Evolutionary conservation across 306 rosid genomes (phyloP), one percentile per base, ranked within the genome.

Genomic region (Lathyrus sativus): DNA sequence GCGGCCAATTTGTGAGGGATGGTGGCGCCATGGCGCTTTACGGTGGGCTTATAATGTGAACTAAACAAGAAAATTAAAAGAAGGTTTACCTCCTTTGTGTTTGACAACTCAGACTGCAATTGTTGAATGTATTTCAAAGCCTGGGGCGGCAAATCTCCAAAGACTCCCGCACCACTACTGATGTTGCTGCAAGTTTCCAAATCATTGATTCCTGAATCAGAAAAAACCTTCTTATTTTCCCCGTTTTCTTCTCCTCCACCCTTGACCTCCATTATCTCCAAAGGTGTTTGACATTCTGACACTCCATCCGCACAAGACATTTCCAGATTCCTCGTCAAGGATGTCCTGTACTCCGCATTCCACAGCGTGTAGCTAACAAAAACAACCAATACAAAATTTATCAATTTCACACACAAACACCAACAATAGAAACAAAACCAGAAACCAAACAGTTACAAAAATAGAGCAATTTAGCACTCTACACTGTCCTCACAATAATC

Each of bases 271-370:
- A 62, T 75, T 29, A 48, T 68, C 79, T 70, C 80, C 3, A 13
- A 49, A 38, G 29, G 46, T 6, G 29, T 70, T 12, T 77, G 70
- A 48, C 61, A 43, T 62, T 75, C 74, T 50, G 63, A 78, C n/a
- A 8, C 76, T 31, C 72, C 37, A 59, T 37, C 74, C 62, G 37
- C 60, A 18, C 51, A 67, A 10, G 72, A 67, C 2, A 88, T 68
- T 63, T 90, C 95, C 15, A 93, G 79, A 83, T 93, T 93, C 87
- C 95, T 88, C 82, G 44, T 79, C 82, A 93, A 67, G 29, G 92
- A 89, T 75, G 88, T 74, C 77, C 99, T 81, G 76, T 93, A 93
- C 82, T 90, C 99, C 5, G 92, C 99, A 71, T 87, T 93, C 99
- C 99, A 93, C 41, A 93, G 78, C 7, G 99, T 93, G 73, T 90